Evolutionary conservation across 1,284 basidiomycete genomes (phyloP).

Genomic region (Cryptococcus hybrid): DNA sequence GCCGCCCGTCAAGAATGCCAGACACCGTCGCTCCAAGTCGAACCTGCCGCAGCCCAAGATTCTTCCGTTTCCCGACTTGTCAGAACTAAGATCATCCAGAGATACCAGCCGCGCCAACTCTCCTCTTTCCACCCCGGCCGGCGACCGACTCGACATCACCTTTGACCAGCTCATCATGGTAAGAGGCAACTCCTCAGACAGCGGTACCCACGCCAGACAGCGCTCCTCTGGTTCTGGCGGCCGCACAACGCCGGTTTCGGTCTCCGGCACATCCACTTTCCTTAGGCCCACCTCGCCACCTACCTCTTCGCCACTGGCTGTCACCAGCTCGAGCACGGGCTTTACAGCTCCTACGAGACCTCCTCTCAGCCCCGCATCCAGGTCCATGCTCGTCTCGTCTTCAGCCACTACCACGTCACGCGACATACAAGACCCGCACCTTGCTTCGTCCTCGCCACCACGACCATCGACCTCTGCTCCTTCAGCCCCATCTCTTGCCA

Average conservation of each 20-base stretch:
- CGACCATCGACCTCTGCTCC: conserved; percentile 1
- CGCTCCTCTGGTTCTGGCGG: conserved; percentile 4
- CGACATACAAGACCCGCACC: background rate
- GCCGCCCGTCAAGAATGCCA: conserved; percentile 2
- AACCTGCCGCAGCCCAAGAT: conserved; percentile 19
- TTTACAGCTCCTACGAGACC: conserved; percentile 7
- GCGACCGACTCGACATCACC: conserved; percentile 11
- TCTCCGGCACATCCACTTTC: background rate
- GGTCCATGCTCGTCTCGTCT: too few relatives aligned
- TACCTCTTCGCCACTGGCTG: conserved; percentile 12
- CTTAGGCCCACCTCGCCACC: conserved; percentile 9
- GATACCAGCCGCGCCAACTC: conserved; percentile 19
- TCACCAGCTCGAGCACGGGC: conserved; percentile 7
- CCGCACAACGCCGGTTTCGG: background rate
- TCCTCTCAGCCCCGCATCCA: background rate
- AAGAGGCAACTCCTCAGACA: conserved; percentile 10
- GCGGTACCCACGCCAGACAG: background rate
- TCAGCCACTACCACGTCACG: too few relatives aligned
- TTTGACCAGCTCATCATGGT: conserved; percentile 17
- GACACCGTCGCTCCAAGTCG: conserved; percentile 13
- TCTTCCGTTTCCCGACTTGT: conserved; percentile 28
- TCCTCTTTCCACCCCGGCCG: conserved; percentile 13
- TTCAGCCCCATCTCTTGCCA: conserved; percentile 3
- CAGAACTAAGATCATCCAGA: conserved; percentile 12
- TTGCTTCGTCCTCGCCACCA: background rate